Evolutionary conservation across 306 rosid species (phyloP), one percentile per base, ranked within the genome.

Genomic region (Citrullus mucosospermus): DNA sequence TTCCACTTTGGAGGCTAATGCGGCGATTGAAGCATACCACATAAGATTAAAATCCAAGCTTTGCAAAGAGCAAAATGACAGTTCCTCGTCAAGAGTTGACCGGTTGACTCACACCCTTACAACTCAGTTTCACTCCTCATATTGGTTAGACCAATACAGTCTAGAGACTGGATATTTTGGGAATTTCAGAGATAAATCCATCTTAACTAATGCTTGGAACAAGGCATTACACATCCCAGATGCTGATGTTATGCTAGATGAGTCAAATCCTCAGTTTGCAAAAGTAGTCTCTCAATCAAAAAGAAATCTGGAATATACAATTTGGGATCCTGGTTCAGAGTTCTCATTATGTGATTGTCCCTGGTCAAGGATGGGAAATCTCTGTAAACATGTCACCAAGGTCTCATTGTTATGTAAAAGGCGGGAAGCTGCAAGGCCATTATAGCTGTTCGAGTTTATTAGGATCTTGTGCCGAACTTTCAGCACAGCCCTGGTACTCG

Each of bases 311-410:
- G 90, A 60, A 3, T 87, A 88, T 85, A 88, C 93, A 51, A 78
- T 92, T 34, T 87, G 93, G 96, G 88, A 87, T 77, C 93, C 93
- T 71, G 93, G 97, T 81, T 92, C 93, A 15, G 93, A 92, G 76
- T 92, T 92, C 80, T 84, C 96, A 30, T 80, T 90, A 50, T 92
- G 97, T 81, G 88, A 92, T 88, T 92, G 97, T 86, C 80, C 92
- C 50, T 85, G 89, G 88, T 90, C 92, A 62, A 89, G 86, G 86
- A n/a, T 83, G 83, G 92, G 96, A 81, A 92, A 92, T 81, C 81
- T 90, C 38, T 89, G 97, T 80, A 83, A 89, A 84, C 97, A 92
- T 79, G 86, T 90, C 81, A 89, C 89, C 79, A 92, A 92, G 84
- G 92, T 86, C 79, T 89, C 97, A 77, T 81, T 86, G 65, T 80